A percentile compares a stretch with the other conserved stretches of the same genome.
These are phyloP conservation scores for Afroboletus lepidellus DNA, from an alignment of 1,284 basidiomycete species.

Conservation along the genomic window DNA sequence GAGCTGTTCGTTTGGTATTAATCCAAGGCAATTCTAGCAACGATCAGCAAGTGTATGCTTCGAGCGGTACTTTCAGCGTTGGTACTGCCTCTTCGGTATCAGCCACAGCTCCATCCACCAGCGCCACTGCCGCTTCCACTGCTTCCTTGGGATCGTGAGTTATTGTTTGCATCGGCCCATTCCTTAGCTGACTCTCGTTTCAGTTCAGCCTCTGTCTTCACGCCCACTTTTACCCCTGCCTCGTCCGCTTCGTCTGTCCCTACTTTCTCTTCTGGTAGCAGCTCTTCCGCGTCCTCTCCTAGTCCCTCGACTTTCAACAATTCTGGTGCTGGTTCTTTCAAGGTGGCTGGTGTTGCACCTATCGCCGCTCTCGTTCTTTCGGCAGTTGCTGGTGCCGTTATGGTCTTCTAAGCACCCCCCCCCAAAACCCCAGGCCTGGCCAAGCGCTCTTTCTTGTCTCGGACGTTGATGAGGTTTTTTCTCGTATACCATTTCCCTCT, in stretches of 20 bases:
- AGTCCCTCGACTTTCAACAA: constrained; percentile 25
- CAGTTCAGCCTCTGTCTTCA: constrained; percentile 2
- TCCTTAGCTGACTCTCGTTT: background rate
- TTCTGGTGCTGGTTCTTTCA: constrained; percentile 24
- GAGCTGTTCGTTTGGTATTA: background rate
- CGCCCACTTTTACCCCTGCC: background rate
- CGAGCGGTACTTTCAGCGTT: constrained; percentile 46
- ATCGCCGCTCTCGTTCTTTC: constrained; percentile 40
- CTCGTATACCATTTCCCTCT: constrained; percentile 18
- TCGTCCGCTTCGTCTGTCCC: background rate
- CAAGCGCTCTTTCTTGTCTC: background rate
- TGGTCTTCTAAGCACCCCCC: constrained; percentile 37
- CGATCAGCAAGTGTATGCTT: constrained; percentile 45
- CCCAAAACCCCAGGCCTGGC: background rate
- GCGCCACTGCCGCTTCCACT: background rate
- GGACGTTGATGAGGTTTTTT: background rate
- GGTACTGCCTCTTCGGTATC: constrained; percentile 27
- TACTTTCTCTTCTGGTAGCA: background rate
- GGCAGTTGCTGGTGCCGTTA: constrained; percentile 42
- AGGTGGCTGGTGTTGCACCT: constrained; percentile 30
- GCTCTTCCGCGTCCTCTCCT: constrained; percentile 14
- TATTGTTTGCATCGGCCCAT: fast-evolving
- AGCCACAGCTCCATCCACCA: constrained; percentile 19
- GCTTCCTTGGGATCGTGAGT: constrained; percentile 16
- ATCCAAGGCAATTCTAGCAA: constrained; percentile 37